Base-by-base conservation (phyloP, 805 yeast genomes). In the Hanseniaspora meyeri region DNA sequence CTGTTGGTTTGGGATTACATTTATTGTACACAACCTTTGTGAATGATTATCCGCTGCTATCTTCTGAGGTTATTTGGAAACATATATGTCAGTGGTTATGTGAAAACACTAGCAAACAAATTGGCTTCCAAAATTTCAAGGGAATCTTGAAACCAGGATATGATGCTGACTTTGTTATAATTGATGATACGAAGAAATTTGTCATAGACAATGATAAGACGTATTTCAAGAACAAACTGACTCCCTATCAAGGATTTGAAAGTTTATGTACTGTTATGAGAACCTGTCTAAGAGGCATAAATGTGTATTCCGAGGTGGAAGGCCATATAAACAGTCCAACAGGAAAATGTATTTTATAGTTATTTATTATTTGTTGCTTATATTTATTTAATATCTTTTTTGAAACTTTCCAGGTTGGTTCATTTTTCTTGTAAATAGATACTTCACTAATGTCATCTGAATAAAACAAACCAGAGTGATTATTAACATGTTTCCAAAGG, bases 1-100 rank as follows among this genome's bases (percentile, higher is more conserved):
- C 95, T 1, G 95, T 90, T 36, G 97, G 97, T 0, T 78, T 91
- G 43, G 97, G 97, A 0, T 74, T 90, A 49, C 86, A 95, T 0
- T 77, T 89, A 42, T 69, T 90, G 52, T 84, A 80, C 76, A 87
- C 96, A 0, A 88, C 84, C 4, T 42, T 53, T 36, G 17, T 17
- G 3, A 39, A 20, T 10, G 57, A 53, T n/a, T 19, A 31, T 29
- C 51, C 57, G 31, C 3, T 11, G 5, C 9, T 46, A 36, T 12
- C 20, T 16, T 24, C 34, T 14, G 29, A 53, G 9, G 7, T 4
- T 2, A n/a, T 46, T 16, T 53, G 57, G 57, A 38, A 19, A 29
- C 16, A 88, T 59, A 83, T 90, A 48, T 79, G 81, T 17, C 72
- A 72, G 61, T 89, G 96, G 96, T 84, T 95, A 59, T 79, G 85